Conservation (phyloP, 495 filamentous ascomycete species). For the Podospora sp. region DNA sequence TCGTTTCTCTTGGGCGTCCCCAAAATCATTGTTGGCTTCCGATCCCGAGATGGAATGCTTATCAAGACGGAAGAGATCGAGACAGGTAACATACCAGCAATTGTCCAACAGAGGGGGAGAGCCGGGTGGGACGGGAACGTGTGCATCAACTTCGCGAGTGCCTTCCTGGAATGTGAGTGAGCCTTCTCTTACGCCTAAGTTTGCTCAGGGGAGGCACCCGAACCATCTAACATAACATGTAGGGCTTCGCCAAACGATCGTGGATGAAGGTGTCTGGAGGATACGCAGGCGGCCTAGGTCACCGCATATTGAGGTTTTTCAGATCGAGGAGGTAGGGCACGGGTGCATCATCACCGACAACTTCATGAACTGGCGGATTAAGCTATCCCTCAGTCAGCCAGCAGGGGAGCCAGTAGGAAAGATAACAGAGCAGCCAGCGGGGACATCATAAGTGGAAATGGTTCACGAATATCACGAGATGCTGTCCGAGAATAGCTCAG, state of each 20-base stretch:
- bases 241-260: slow-evolving; percentile 69
- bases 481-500: not conserved
- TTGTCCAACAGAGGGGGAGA: slow-evolving; percentile 64
- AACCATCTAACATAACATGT: not conserved
- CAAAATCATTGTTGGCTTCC: slow-evolving; percentile 88
- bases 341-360: slow-evolving; percentile 75
- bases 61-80: slow-evolving; percentile 72
- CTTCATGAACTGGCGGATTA: slow-evolving; percentile 74
- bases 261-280: slow-evolving; percentile 76
- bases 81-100: slow-evolving; percentile 72
- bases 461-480: not conserved
- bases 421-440: no score
- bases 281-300: slow-evolving; percentile 65
- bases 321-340: slow-evolving; percentile 70
- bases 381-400: slow-evolving; percentile 36
- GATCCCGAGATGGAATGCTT: slow-evolving; percentile 72
- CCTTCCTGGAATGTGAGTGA: slow-evolving; percentile 69
- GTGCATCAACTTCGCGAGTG: slow-evolving; percentile 84
- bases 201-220: not conserved
- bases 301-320: slow-evolving; percentile 67
- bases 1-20: slow-evolving; percentile 92
- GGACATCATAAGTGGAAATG: not conserved
- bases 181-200: not conserved
- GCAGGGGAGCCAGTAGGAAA: not conserved
- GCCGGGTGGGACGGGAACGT: slow-evolving; percentile 83